Evolutionary conservation across 495 filamentous ascomycete species (phyloP).

Genomic region (Parmelia sp.): DNA sequence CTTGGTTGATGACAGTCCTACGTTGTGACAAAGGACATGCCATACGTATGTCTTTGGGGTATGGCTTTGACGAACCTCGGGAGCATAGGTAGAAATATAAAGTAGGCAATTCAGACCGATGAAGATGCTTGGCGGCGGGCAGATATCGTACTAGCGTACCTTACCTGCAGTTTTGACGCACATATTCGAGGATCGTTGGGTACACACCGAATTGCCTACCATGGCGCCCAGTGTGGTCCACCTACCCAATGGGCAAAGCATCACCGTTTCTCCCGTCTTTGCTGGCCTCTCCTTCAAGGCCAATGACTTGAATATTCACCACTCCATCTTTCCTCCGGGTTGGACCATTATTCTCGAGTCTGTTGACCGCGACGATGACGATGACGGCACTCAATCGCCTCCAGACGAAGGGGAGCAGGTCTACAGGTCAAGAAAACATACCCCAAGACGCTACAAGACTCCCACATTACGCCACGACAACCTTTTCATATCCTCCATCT

Average conservation of each 20-base stretch:
- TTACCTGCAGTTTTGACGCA: not conserved
- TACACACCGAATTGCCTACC: not conserved
- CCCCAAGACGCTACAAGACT: slow-evolving; percentile 57
- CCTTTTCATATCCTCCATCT: slow-evolving; percentile 86
- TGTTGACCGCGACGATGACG: slow-evolving; percentile 46
- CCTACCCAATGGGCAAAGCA: slow-evolving; percentile 79
- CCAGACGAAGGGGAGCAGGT: slow-evolving; percentile 24
- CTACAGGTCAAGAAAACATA: slow-evolving; percentile 21
- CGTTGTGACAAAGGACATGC: not conserved
- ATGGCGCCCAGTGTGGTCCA: slow-evolving; percentile 36
- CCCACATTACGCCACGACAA: slow-evolving; percentile 73
- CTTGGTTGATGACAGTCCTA: too few relatives aligned
- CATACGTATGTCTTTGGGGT: not conserved
- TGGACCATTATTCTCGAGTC: slow-evolving; percentile 83
- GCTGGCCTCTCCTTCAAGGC: slow-evolving; percentile 83
- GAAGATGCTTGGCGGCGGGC: not conserved
- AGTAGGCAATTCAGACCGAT: not conserved
- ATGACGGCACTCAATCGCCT: slow-evolving; percentile 23
- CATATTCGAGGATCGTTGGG: not conserved
- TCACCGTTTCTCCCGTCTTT: slow-evolving; percentile 76
- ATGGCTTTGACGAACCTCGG: too few relatives aligned
- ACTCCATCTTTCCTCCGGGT: slow-evolving; percentile 68
- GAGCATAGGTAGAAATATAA: too few relatives aligned
- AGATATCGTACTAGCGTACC: not conserved
- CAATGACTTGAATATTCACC: slow-evolving; percentile 61